Base-by-base conservation (phyloP, 768 basidiomycete genomes). In the Trametes cubensis region DNA sequence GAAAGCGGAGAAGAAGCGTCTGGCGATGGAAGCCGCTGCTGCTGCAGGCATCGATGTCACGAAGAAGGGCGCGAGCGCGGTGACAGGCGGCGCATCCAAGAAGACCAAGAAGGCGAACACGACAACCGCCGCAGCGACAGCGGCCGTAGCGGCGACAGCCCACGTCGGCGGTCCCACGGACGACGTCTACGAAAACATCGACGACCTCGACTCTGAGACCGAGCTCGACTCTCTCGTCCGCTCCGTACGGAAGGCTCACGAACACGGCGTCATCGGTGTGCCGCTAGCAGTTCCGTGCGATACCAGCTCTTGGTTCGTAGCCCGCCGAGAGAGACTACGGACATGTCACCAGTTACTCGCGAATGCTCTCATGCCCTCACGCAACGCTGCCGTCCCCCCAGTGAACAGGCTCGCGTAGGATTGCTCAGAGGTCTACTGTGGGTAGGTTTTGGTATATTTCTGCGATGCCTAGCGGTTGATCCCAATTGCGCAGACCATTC, bases 131-230 rank as follows among this genome's bases (percentile, higher is more conserved):
- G 79, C 80, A 0, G 81, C 84, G 0, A 80, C 70, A 0, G 68
- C 71, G 0, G 67, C 70, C 1, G 67, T 67, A 21, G 42, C 81
- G 7, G 80, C 81, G 10, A 78, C 81, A 0, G 79, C 79, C 4
- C 79, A 82, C 15, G 72, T 83, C 50, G 80, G 34, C 34, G 34
- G 77, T 0, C 84, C 78, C 39, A 83, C 81, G 4, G 89, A 84
- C 20, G 88, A 88, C 52, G 77, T 75, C 4, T 80, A 80, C 44
- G 90, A 92, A 71, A 88, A 92, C 63, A 74, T 89, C 54, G 89
- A 90, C 51, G 88, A 92, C 60, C 64, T 94, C 64, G 92, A 94
- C 71, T 94, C 92, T 4, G 92, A 94, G 68, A 87, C 85, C 11
- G 93, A 95, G 74, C 78, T 94, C 50, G 93, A 95, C 54, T 83